phyloP scores from a whole-genome alignment of 1,139 yeast species.

The Suhomyces taliae region DNA sequence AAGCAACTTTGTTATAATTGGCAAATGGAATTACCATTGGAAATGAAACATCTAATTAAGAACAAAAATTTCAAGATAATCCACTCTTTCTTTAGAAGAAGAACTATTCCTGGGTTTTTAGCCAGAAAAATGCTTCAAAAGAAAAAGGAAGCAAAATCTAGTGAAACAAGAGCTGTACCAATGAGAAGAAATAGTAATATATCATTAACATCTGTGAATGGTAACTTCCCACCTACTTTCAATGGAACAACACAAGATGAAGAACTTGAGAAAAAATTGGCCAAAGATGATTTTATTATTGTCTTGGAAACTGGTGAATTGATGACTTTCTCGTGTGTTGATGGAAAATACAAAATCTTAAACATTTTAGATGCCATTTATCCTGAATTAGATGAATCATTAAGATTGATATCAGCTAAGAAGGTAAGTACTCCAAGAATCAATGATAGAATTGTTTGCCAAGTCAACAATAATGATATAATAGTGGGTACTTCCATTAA shows the following conservation, averaged over 20 bases:
- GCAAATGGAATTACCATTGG: slow-evolving; percentile 33
- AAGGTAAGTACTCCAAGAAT: slow-evolving; percentile 70
- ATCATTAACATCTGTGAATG: slow-evolving; percentile 30
- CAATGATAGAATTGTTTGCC: slow-evolving; percentile 67
- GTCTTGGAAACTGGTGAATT: slow-evolving; percentile 47
- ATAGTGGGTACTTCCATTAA: slow-evolving; percentile 65
- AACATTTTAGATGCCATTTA: slow-evolving; percentile 28
- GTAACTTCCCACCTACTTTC: slow-evolving; percentile 35
- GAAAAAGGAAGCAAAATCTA: slow-evolving; percentile 17
- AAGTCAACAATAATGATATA: slow-evolving; percentile 50
- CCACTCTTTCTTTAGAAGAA: slow-evolving; percentile 60
- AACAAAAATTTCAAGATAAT: slow-evolving; percentile 36
- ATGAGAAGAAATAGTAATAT: slow-evolving; percentile 30
- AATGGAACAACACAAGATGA: slow-evolving; percentile 9
- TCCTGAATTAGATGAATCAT: slow-evolving; percentile 14
- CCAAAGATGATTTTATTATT: slow-evolving; percentile 33
- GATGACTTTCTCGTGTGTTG: slow-evolving; percentile 47
- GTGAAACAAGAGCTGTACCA: slow-evolving; percentile 3
- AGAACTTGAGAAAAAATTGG: slow-evolving; percentile 13
- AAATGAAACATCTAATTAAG: slow-evolving; percentile 25
- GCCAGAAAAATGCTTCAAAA: slow-evolving; percentile 44
- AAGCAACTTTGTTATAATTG: slow-evolving; percentile 52
- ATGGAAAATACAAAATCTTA: slow-evolving; percentile 37
- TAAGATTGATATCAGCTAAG: slow-evolving; percentile 49
- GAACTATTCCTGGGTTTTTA: slow-evolving; percentile 50